Percentiles rank a stretch among this genome's conserved stretches.
These are phyloP conservation scores for Camillea tinctor DNA, from an alignment of 2,329 filamentous ascomycete species.

Conservation along the genomic window DNA sequence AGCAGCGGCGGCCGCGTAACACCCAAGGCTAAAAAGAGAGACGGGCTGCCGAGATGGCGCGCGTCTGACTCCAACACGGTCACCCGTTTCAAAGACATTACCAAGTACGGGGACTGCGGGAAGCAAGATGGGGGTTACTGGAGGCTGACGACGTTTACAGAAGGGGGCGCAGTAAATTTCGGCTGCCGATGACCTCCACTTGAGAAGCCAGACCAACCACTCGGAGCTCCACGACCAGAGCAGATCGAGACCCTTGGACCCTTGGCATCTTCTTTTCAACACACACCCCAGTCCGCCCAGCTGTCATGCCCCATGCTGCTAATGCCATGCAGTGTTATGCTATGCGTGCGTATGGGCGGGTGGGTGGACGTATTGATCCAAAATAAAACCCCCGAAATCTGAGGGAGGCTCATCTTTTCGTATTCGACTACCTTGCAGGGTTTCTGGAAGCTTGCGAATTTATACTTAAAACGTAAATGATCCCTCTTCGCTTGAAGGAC, in stretches of 20 bases:
- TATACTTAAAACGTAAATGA: neutral
- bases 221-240: neutral
- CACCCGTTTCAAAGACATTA: neutral
- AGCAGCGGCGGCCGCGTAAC: neutral
- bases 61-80: neutral
- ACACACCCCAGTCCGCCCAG: neutral
- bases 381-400: too few species aligned
- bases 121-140: neutral
- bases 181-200: neutral
- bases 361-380: too few species aligned
- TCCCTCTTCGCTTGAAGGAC: neutral
- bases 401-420: neutral
- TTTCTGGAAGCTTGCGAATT: neutral
- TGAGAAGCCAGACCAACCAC: neutral
- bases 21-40: neutral
- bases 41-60: neutral
- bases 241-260: neutral
- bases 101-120: neutral
- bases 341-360: too few species aligned
- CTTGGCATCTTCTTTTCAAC: neutral
- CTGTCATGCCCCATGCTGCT: neutral
- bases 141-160: constrained; percentile 1
- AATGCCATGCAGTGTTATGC: neutral
- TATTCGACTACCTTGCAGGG: neutral
- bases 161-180: constrained; percentile 2